Evolutionary conservation across 345 rosid genomes (phyloP), one percentile per base, ranked within the genome.

Genomic region (Ceriops tagal): DNA sequence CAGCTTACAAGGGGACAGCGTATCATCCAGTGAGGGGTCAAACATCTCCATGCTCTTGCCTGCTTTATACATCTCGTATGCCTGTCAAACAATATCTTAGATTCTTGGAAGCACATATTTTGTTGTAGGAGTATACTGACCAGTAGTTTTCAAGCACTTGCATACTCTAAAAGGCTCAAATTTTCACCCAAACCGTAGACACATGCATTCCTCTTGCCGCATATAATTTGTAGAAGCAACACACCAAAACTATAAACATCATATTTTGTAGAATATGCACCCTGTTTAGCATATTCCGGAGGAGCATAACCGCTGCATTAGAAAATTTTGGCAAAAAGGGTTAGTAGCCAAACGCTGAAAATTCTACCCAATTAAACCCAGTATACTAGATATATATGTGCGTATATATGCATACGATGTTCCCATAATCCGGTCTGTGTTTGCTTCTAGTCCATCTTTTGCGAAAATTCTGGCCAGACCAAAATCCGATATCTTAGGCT

Each of bases 181-280:
- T 79, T 71, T 66, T 74, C 72, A 6, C 52, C 7, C 4, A 26
- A 15, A 20, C 85, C 83, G 16, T 73, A 77, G 21, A 11, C 43
- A 19, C 65, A 52, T n/a, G 28, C 26, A 57, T 46, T 83, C 53
- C 73, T 83, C 81, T 61, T 76, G 61, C 87, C 75, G 37, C 83
- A 66, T 11, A 81, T 75, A 31, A 81, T 79, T 64, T 83, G 85
- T 62, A 81, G 70, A 52, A 83, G 78, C 9, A 83, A 65, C 47
- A 83, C 81, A 34, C 87, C 85, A 5, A 79, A 83, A 68, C 87
- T 83, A 51, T 77, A 83, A 37, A 83, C 78, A 1, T 85, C 85
- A 15, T 69, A 79, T 37, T 85, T 85, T 64, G 66, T 77, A 7
- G 87, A 81, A 62, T 85, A 83, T 30, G 56, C 70, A 3, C 87